These are phyloP conservation scores for Claviceps spartinae DNA, from an alignment of 2,329 filamentous ascomycete genomes.

Conservation along the genomic window DNA sequence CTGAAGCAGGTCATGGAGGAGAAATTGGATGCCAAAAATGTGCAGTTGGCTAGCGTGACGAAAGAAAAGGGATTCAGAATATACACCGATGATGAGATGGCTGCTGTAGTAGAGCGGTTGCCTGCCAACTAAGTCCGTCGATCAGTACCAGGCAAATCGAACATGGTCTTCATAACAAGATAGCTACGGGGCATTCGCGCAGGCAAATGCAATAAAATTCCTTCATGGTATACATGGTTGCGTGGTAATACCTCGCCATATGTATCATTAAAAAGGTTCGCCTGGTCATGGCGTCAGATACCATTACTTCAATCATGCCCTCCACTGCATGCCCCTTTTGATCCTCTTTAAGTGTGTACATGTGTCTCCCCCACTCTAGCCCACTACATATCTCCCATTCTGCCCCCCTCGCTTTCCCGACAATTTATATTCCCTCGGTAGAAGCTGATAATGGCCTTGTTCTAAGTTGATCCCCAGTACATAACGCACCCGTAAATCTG, in stretches of 20 bases:
- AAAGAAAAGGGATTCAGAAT: slow-evolving; percentile 97
- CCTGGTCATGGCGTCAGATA: slow-evolving; percentile 8
- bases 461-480: background rate
- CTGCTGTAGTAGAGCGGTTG: slow-evolving; percentile 73
- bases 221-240: background rate
- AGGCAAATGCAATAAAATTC: background rate
- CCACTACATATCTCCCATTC: background rate
- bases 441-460: background rate
- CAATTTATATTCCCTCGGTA: background rate
- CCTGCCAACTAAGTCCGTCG: slow-evolving; percentile 41
- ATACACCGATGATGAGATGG: slow-evolving; percentile 97
- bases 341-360: background rate
- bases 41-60: slow-evolving; percentile 93
- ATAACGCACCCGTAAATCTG: background rate
- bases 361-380: background rate
- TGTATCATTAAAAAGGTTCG: slow-evolving; percentile 18
- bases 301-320: slow-evolving; percentile 1
- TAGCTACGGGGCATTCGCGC: slow-evolving; percentile 3
- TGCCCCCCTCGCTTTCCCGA: background rate
- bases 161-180: slow-evolving; percentile 6
- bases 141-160: background rate
- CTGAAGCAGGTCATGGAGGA: slow-evolving; percentile 99
- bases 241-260: slow-evolving; percentile 5
- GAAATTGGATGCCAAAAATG: slow-evolving; percentile 97
- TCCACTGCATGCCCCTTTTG: background rate